Percentiles rank a stretch among this genome's conserved stretches.
These are phyloP conservation scores for Dichotomocladium elegans DNA, from an alignment of 371 early-diverging fungal species.

Conservation along the genomic window DNA sequence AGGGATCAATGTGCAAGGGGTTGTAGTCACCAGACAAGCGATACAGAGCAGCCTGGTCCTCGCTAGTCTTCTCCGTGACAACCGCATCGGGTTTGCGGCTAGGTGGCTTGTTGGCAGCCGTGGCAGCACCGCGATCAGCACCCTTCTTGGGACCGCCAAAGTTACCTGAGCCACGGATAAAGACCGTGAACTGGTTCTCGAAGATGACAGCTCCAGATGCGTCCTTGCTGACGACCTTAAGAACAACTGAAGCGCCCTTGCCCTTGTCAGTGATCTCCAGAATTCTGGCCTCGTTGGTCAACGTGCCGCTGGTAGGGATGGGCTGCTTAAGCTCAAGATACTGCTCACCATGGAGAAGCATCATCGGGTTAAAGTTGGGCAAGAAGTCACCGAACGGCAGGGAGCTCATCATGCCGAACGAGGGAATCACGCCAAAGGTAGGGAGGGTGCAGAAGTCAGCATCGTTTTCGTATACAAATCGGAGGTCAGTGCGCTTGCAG, in stretches of 20 bases:
- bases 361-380: slow-evolving; percentile 95
- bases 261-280: slow-evolving; percentile 96
- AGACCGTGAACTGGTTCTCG: slow-evolving; percentile 87
- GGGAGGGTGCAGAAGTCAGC: slow-evolving; percentile 82
- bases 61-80: slow-evolving; percentile 77
- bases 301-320: slow-evolving; percentile 76
- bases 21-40: slow-evolving; percentile 86
- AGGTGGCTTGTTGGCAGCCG: slow-evolving; percentile 71
- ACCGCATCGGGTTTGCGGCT: slow-evolving; percentile 81
- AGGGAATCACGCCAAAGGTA: slow-evolving; percentile 88
- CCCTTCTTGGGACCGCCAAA: slow-evolving; percentile 84
- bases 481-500: slow-evolving; percentile 80
- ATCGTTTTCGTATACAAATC: slow-evolving; percentile 86
- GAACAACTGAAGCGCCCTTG: slow-evolving; percentile 83
- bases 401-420: slow-evolving; percentile 66
- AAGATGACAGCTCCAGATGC: slow-evolving; percentile 72
- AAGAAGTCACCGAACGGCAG: slow-evolving; percentile 74
- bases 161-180: slow-evolving; percentile 90
- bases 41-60: slow-evolving; percentile 95
- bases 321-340: slow-evolving; percentile 83
- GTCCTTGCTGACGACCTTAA: slow-evolving; percentile 81
- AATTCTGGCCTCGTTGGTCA: slow-evolving; percentile 72
- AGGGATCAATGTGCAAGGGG: slow-evolving; percentile 94
- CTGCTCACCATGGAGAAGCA: slow-evolving; percentile 98
- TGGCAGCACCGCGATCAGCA: slow-evolving; percentile 73